These are phyloP conservation scores for Sordaria brevicollis DNA, from an alignment of 495 filamentous ascomycete species.

Conservation along the genomic window DNA sequence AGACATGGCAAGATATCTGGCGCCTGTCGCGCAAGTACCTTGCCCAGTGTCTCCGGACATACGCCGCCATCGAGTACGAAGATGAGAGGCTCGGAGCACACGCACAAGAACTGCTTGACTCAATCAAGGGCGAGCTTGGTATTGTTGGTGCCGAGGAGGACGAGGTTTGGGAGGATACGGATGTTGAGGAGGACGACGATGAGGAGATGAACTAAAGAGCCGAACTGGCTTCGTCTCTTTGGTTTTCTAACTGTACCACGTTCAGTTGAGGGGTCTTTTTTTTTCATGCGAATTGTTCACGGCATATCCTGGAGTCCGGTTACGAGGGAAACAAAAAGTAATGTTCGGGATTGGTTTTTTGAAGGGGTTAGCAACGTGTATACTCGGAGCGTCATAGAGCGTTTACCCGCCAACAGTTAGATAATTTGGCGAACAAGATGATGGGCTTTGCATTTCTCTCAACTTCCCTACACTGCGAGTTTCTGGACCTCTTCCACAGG, in stretches of 20 bases:
- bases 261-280: not conserved
- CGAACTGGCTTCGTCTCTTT: not conserved
- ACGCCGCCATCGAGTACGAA: slow-evolving; percentile 54
- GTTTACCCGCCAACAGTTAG: not conserved
- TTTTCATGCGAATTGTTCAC: slow-evolving; percentile 3
- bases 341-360: not conserved
- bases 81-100: slow-evolving; percentile 60
- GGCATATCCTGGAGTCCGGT: slow-evolving; percentile 13
- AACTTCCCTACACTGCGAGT: slow-evolving; percentile 46
- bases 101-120: slow-evolving; percentile 47
- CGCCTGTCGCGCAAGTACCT: slow-evolving; percentile 52
- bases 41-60: slow-evolving; percentile 48
- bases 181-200: slow-evolving; percentile 37
- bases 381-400: not conserved
- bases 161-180: slow-evolving; percentile 38
- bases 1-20: slow-evolving; percentile 39
- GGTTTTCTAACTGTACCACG: not conserved
- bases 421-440: not conserved
- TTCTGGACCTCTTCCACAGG: slow-evolving; percentile 52
- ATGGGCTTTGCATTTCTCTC: not conserved
- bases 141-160: slow-evolving; percentile 34
- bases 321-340: slow-evolving; percentile 8
- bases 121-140: slow-evolving; percentile 46
- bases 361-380: not conserved
- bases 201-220: slow-evolving; percentile 17